Evolutionary conservation across 2,329 filamentous ascomycete species (phyloP).

Genomic region (Ophiostoma piceae): DNA sequence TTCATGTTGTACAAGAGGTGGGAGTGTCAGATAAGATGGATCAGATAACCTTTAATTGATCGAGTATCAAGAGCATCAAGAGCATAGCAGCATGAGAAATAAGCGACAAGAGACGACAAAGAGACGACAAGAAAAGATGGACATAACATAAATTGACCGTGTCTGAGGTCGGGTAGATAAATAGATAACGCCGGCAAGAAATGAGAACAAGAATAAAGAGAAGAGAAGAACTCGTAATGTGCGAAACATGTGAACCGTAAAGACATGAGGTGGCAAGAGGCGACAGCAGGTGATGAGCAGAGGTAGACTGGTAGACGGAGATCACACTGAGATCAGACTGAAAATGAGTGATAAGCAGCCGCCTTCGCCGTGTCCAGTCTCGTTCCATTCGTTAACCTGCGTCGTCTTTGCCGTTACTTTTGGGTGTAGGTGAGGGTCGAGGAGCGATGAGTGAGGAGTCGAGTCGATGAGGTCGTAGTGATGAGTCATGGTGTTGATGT

Average conservation of each 20-base stretch:
- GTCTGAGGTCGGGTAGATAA: background rate
- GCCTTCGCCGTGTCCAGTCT: background rate
- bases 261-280: constrained; percentile 1
- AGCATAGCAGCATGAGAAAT: background rate
- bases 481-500: background rate
- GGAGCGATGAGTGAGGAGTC: no score
- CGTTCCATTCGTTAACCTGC: no score
- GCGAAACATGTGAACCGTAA: constrained; percentile 14
- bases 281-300: background rate
- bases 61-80: background rate
- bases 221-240: background rate
- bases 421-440: background rate
- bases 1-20: constrained; percentile 4
- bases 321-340: no score
- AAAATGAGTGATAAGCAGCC: background rate
- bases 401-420: constrained; percentile 6
- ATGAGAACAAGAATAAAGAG: background rate
- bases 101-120: background rate
- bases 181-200: background rate
- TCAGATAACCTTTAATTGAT: background rate
- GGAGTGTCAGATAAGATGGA: background rate
- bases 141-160: background rate
- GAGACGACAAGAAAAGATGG: background rate
- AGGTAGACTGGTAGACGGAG: no score
- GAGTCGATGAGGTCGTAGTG: no score